phyloP scores from a whole-genome alignment of 83 land plant species.

The Thuja plicata region DNA sequence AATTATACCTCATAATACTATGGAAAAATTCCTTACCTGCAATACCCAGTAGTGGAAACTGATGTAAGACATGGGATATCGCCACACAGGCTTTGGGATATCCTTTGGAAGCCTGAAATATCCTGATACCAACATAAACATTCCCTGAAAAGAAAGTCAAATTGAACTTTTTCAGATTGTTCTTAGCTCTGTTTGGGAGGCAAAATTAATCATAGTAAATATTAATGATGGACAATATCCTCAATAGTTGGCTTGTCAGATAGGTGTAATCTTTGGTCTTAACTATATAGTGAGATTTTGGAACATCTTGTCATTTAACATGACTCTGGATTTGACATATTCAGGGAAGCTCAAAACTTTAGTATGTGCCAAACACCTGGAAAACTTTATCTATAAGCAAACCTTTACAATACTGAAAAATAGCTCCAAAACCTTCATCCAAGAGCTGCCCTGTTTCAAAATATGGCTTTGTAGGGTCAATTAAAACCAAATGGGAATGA shows the following conservation, averaged over 20 bases:
- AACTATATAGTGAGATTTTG: too few relatives aligned
- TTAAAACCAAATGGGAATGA: slow-evolving; percentile 56
- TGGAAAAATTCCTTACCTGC: slow-evolving; percentile 39
- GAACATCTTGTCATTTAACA: too few relatives aligned
- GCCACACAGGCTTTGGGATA: slow-evolving; percentile 84
- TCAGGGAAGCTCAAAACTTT: too few relatives aligned
- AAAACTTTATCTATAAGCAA: slow-evolving; percentile 70
- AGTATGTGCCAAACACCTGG: slow-evolving; percentile 63
- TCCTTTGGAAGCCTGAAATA: slow-evolving; percentile 87
- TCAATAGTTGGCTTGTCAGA: background rate
- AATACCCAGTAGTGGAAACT: slow-evolving; percentile 87
- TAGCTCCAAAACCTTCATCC: slow-evolving; percentile 81
- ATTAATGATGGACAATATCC: background rate
- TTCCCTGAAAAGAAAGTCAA: slow-evolving; percentile 47
- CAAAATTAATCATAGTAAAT: background rate
- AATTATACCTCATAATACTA: background rate
- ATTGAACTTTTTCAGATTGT: background rate
- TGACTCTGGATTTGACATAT: too few relatives aligned
- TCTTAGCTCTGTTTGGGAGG: background rate
- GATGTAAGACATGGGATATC: slow-evolving; percentile 87
- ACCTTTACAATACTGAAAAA: slow-evolving; percentile 60
- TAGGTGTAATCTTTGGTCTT: too few relatives aligned
- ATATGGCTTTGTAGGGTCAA: slow-evolving; percentile 54
- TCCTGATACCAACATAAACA: slow-evolving; percentile 90
- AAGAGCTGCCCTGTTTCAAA: slow-evolving; percentile 46